Conservation (phyloP, 768 basidiomycete genomes). For the Bullera alba region DNA sequence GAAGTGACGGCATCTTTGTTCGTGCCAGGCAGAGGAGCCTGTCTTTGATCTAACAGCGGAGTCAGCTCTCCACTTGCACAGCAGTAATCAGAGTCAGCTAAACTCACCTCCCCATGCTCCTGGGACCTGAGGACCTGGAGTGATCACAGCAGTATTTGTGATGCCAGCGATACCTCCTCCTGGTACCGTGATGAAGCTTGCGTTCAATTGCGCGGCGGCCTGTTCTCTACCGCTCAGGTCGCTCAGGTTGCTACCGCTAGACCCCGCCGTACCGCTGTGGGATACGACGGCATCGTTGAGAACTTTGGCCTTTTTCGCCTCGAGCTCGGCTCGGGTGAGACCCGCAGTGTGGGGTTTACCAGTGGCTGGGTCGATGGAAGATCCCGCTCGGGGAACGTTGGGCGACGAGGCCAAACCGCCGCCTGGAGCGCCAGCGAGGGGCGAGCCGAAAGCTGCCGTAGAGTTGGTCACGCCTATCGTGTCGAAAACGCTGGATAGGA, state of each 20-base stretch:
- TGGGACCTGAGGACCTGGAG: conserved; percentile 33
- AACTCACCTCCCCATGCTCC: conserved; percentile 38
- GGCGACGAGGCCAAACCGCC: conserved; percentile 32
- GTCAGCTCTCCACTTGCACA: not conserved
- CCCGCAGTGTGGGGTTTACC: conserved; percentile 33
- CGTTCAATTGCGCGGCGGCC: conserved; percentile 36
- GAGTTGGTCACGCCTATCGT: too few relatives aligned
- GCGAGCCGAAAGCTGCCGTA: too few relatives aligned
- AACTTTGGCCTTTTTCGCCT: conserved; percentile 21
- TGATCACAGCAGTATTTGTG: conserved; percentile 16
- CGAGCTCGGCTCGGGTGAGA: conserved; percentile 30
- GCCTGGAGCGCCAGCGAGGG: too few relatives aligned
- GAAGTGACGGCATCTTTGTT: conserved; percentile 21
- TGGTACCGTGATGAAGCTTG: not conserved
- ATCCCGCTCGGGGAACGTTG: conserved; percentile 32
- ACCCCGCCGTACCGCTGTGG: conserved; percentile 1
- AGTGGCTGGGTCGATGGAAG: conserved; percentile 25
- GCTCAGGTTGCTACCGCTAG: conserved; percentile 6
- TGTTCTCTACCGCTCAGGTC: conserved; percentile 38
- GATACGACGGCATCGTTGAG: too few relatives aligned
- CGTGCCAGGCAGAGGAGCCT: conserved; percentile 21
- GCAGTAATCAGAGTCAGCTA: not conserved
- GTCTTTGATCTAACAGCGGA: conserved; percentile 11
- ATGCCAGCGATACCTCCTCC: conserved; percentile 1
- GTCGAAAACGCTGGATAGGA: too few relatives aligned